These are phyloP conservation scores for Ceriops zippeliana DNA, from an alignment of 345 rosid genomes.

Conservation along the genomic window DNA sequence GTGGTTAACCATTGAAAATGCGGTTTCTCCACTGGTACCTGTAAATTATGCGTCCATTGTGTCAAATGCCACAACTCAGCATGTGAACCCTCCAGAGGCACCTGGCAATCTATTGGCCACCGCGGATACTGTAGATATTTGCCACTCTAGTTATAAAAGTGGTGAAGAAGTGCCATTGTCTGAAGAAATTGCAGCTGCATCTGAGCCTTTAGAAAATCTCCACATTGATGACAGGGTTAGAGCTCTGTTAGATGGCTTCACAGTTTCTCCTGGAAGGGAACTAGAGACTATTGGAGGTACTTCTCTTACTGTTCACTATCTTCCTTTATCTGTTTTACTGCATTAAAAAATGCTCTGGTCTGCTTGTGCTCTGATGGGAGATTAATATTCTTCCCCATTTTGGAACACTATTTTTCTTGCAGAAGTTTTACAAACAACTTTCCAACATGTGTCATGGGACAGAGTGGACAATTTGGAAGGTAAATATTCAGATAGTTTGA, in stretches of 20 bases:
- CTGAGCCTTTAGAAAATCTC: slow-evolving; percentile 49
- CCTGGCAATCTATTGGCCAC: slow-evolving; percentile 81
- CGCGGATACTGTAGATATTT: slow-evolving; percentile 52
- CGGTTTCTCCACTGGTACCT: slow-evolving; percentile 74
- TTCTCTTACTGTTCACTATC: not conserved
- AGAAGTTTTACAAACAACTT: slow-evolving; percentile 68
- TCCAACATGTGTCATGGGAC: slow-evolving; percentile 48
- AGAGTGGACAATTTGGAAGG: slow-evolving; percentile 58
- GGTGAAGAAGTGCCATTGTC: slow-evolving; percentile 34
- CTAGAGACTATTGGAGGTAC: slow-evolving; percentile 82
- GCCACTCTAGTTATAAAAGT: slow-evolving; percentile 30
- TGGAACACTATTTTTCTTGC: slow-evolving; percentile 27
- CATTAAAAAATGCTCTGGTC: not conserved
- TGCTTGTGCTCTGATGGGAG: not conserved
- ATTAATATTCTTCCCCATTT: not conserved
- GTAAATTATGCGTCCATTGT: slow-evolving; percentile 49
- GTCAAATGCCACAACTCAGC: slow-evolving; percentile 68
- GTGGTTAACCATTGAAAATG: slow-evolving; percentile 97
- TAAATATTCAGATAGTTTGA: slow-evolving; percentile 12
- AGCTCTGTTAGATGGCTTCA: slow-evolving; percentile 67
- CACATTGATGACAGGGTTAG: slow-evolving; percentile 68
- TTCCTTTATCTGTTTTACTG: slow-evolving; percentile 3
- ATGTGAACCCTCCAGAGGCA: slow-evolving; percentile 91
- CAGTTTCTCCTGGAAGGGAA: slow-evolving; percentile 67
- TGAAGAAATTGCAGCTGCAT: slow-evolving; percentile 23